Base-by-base conservation (phyloP, 176 grass and related monocot genomes). In the Musa beccarii region DNA sequence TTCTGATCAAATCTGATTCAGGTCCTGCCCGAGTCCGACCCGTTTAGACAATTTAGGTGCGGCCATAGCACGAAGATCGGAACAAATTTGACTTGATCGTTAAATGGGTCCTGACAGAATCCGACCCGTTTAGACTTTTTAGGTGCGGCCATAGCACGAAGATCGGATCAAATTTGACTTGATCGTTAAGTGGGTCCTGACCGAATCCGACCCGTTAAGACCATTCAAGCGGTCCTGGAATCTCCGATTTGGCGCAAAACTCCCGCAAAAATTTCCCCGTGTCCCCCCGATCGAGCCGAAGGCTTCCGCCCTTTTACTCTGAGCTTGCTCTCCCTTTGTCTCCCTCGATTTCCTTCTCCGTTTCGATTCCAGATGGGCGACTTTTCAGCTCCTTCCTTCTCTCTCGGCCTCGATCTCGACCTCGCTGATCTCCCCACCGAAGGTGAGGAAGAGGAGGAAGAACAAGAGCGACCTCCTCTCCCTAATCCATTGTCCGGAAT, bases 371-470 rank as follows among this genome's bases (percentile, higher is more conserved):
- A n/a, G 25, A 74, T 74, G 73, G 73, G 21, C 66, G 84, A 89
- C 9, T 78, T 89, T 63, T 57, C 85, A 24, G 81, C 63, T 28
- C 94, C 90, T 6, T 93, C 90, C 9, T 92, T 92, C 86, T 92
- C 90, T 68, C 86, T 92, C n/a, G 86, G 90, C 20, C 25, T 92
- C 76, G 86, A 78, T 57, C 54, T 81, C 68, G 82, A 79, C 75
- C 49, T 76, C 75, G 77, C 83, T 80, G 79, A 80, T 51, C 57
- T 65, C 49, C 20, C 69, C 49, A 65, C 69, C 49, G 78, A 73
- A 75, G 4, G 80, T 43, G 84, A 81, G 0, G 49, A 84, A 16
- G 83, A 81, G 71, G 66, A 67, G 19, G 85, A 83, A n/a, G 81
- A 83, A 53, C 70, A 72, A 52, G 83, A 89, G 2, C 0, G 75